Evolutionary conservation across 2,329 filamentous ascomycete genomes (phyloP), one percentile per base, ranked within the genome.

Genomic region (Sclerotinia sclerotiorum): DNA sequence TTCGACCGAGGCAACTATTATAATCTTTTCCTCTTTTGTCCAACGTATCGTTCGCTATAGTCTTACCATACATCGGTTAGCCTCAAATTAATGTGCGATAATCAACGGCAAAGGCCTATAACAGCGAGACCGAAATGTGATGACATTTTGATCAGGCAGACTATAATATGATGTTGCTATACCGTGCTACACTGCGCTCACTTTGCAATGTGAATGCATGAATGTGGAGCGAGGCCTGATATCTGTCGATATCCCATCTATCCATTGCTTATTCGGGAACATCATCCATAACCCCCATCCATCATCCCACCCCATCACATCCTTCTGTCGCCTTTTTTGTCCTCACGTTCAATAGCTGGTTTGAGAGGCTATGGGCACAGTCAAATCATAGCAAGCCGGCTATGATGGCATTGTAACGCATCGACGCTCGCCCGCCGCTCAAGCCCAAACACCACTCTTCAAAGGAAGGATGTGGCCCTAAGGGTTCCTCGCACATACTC

Each of bases 381-480:
- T 29, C 48, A 44, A 54, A 49, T 13, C 29, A 62, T 39, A 49
- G 15, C 32, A 51, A 27, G 19, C 58, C 46, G 49, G 58, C 58
- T 62, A 39, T 51, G 35, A 39, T 62, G 35, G 58, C 21, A 61
- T 62, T 62, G 60, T 51, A 51, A 62, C 60, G 60, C 60, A 51
- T 62, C 60, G 60, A 51, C 46, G 46, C 60, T 51, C 17, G 60
- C 46, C 29, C 58, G 58, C 44, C 58, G 60, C 60, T 62, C 60
- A 62, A 62, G 60, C 46, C 46, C 29, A 62, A 56, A 62, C 46
- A 62, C 46, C 46, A 62, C 60, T 62, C 46, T 62, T 39, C 46
- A 27, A 17, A 27, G 46, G 29, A 51, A 51, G 35, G 60, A 62
- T 51, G 54, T n/a, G 46, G 29, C 44, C 46, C n/a, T 29, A 24